Conservation (phyloP, 805 yeast genomes). For the Pichia scutulata region DNA sequence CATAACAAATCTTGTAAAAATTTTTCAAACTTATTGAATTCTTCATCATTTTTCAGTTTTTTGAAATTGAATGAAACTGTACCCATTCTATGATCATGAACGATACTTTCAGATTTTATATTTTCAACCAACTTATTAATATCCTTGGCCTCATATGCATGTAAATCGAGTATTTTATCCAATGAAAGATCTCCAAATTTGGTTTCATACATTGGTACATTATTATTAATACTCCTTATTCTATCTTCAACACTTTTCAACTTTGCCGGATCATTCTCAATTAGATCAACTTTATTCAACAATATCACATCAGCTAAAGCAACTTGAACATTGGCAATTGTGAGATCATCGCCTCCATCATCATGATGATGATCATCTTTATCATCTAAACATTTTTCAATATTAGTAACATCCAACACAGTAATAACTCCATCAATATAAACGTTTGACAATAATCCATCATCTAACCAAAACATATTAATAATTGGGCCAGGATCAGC, state of each 20-base stretch:
- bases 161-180: constrained; percentile 60
- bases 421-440: constrained; percentile 89
- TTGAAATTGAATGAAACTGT: constrained; percentile 46
- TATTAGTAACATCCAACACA: constrained; percentile 71
- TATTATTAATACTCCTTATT: constrained; percentile 50
- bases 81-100: constrained; percentile 46
- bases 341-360: constrained; percentile 33
- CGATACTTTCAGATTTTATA: constrained; percentile 15
- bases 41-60: constrained; percentile 26
- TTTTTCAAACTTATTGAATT: constrained; percentile 42
- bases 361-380: constrained; percentile 25
- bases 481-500: constrained; percentile 99
- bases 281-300: constrained; percentile 68
- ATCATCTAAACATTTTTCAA: constrained; percentile 60
- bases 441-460: constrained; percentile 74
- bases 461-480: constrained; percentile 95
- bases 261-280: constrained; percentile 22
- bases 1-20: constrained; percentile 71
- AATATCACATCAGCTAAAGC: constrained; percentile 83
- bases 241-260: constrained; percentile 22
- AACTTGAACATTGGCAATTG: constrained; percentile 84
- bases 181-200: constrained; percentile 70
- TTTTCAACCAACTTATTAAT: constrained; percentile 15
- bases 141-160: constrained; percentile 57
- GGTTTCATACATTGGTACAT: constrained; percentile 62